These are phyloP conservation scores for Amphicarpaea edgeworthii DNA, from an alignment of 306 rosid genomes.

Conservation along the genomic window DNA sequence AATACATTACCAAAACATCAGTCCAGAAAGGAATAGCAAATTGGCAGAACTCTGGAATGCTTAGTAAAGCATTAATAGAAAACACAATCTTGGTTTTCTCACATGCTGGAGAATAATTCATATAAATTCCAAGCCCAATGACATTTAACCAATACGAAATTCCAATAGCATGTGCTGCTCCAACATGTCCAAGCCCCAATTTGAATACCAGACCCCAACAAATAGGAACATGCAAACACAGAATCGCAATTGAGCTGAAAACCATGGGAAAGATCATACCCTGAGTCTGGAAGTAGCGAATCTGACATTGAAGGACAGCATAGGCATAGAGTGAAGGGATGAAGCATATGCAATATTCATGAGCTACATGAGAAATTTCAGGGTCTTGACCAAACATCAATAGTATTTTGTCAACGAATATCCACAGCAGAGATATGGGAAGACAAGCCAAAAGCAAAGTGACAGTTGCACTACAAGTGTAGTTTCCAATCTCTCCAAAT, in stretches of 20 bases:
- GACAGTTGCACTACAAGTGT: slow-evolving; percentile 56
- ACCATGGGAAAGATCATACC: slow-evolving; percentile 66
- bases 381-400: slow-evolving; percentile 64
- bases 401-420: slow-evolving; percentile 61
- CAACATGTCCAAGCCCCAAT: slow-evolving; percentile 53
- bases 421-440: slow-evolving; percentile 66
- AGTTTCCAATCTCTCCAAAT: slow-evolving; percentile 56
- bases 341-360: slow-evolving; percentile 51
- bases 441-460: slow-evolving; percentile 57
- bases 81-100: slow-evolving; percentile 57
- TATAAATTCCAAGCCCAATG: slow-evolving; percentile 57
- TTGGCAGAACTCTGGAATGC: slow-evolving; percentile 51
- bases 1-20: slow-evolving; percentile 53
- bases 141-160: slow-evolving; percentile 71
- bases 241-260: slow-evolving; percentile 51
- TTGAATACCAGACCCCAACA: slow-evolving; percentile 66
- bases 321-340: slow-evolving; percentile 65
- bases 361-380: slow-evolving; percentile 51
- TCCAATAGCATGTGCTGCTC: slow-evolving; percentile 70
- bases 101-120: slow-evolving; percentile 59
- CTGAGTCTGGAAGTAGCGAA: slow-evolving; percentile 65
- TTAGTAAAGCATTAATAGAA: slow-evolving; percentile 44
- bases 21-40: slow-evolving; percentile 58
- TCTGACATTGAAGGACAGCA: slow-evolving; percentile 60
- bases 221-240: slow-evolving; percentile 60